Evolutionary conservation across 1,284 basidiomycete species (phyloP).

Genomic region (Naganishia sp.): DNA sequence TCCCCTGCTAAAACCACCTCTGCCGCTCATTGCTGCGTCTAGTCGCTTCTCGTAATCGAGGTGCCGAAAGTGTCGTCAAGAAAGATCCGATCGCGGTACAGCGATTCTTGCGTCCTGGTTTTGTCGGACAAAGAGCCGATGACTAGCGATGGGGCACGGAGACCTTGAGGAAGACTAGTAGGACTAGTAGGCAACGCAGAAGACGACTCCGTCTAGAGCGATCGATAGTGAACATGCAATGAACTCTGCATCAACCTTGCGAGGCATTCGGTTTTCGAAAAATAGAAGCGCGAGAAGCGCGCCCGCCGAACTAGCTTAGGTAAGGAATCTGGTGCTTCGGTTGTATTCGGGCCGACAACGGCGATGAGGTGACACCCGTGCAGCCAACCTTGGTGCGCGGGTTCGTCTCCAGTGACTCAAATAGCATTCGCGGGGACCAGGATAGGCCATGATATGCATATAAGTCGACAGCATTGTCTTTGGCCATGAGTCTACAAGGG

Average conservation of each 20-base stretch:
- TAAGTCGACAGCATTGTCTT: too few relatives aligned
- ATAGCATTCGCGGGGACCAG: too few relatives aligned
- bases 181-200: not conserved
- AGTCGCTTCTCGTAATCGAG: too few relatives aligned
- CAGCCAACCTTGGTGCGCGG: too few relatives aligned
- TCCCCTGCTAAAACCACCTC: constrained; percentile 53
- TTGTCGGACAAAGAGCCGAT: not conserved
- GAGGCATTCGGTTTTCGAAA: constrained; percentile 26
- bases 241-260: constrained; percentile 6
- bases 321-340: not conserved
- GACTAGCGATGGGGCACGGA: not conserved
- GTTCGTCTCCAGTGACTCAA: too few relatives aligned
- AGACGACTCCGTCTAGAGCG: not conserved
- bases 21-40: constrained; percentile 49
- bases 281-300: constrained; percentile 24
- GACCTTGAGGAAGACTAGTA: too few relatives aligned
- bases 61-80: not conserved
- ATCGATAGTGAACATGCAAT: not conserved
- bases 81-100: too few relatives aligned
- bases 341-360: constrained; percentile 16
- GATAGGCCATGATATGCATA: too few relatives aligned
- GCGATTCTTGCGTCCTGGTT: too few relatives aligned
- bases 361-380: not conserved
- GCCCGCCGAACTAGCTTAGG: not conserved
- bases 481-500: too few relatives aligned